Percentiles rank a stretch among this genome's conserved stretches.
Conservation (phyloP, 2,329 filamentous ascomycete genomes). For the Aspergillus sp. region DNA sequence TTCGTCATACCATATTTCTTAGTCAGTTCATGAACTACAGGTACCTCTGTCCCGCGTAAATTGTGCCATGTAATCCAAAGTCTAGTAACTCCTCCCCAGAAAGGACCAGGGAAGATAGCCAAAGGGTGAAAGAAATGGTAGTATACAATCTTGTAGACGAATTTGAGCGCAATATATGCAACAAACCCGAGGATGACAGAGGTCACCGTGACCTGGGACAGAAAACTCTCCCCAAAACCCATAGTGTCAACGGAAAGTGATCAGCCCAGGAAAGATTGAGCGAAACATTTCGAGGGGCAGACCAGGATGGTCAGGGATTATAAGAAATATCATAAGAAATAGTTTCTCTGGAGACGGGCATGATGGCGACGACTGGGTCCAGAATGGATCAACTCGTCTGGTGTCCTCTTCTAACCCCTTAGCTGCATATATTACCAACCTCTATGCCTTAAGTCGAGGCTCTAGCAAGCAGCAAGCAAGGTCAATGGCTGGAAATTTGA, state of each 20-base stretch:
- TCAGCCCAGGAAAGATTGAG: not conserved
- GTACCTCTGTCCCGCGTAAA: conserved; percentile 42
- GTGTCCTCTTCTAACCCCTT: no score
- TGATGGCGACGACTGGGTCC: no score
- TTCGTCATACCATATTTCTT: conserved; percentile 43
- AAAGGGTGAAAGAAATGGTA: conserved; percentile 50
- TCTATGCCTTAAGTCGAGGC: no score
- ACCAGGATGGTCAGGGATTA: no score
- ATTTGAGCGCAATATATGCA: conserved; percentile 17
- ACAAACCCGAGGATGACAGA: conserved; percentile 17
- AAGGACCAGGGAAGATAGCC: conserved; percentile 50
- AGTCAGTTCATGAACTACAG: conserved; percentile 39
- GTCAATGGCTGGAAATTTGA: no score
- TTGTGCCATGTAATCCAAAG: conserved; percentile 53
- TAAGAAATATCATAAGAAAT: no score
- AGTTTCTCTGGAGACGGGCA: no score
- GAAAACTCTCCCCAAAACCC: conserved; percentile 18
- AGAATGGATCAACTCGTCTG: no score
- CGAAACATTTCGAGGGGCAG: not conserved
- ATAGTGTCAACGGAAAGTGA: conserved; percentile 10
- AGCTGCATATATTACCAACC: no score
- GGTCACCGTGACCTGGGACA: conserved; percentile 23
- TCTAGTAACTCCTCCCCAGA: conserved; percentile 51
- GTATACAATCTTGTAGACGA: conserved; percentile 34
- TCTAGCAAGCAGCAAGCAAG: no score